Conservation (phyloP, 2,329 filamentous ascomycete genomes). For the Fusarium tuaranense region DNA sequence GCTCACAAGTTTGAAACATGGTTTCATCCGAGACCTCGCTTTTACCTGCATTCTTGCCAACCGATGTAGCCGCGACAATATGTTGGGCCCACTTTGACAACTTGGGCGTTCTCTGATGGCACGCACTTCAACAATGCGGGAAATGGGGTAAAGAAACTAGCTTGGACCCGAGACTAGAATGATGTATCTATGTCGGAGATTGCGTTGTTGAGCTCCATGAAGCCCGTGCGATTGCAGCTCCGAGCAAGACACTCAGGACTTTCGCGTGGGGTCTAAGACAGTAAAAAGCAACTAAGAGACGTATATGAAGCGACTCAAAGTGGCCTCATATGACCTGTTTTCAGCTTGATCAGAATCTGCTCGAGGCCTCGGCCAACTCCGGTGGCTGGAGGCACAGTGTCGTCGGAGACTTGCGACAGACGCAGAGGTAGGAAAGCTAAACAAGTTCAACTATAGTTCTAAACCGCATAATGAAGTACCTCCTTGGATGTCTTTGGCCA, state of each 20-base stretch:
- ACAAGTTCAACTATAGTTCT: background rate
- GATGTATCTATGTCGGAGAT: background rate
- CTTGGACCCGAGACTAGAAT: background rate
- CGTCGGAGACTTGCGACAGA: background rate
- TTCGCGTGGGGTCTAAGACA: background rate
- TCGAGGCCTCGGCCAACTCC: background rate
- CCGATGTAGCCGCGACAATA: slow-evolving; percentile 3
- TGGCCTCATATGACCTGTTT: background rate
- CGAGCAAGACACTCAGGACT: background rate
- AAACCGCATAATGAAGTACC: background rate
- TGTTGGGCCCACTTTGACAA: background rate
- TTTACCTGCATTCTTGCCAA: background rate
- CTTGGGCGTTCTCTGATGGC: background rate
- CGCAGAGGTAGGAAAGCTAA: background rate
- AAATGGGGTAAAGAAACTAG: background rate
- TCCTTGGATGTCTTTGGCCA: background rate
- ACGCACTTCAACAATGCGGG: background rate
- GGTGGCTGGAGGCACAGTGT: background rate
- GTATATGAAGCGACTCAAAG: background rate
- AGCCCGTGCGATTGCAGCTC: background rate
- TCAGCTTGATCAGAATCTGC: background rate
- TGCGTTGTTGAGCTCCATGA: background rate
- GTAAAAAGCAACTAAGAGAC: background rate
- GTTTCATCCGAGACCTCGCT: background rate
- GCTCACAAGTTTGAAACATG: background rate